Conservation (phyloP, 306 rosid species). For the Inga oerstediana region DNA sequence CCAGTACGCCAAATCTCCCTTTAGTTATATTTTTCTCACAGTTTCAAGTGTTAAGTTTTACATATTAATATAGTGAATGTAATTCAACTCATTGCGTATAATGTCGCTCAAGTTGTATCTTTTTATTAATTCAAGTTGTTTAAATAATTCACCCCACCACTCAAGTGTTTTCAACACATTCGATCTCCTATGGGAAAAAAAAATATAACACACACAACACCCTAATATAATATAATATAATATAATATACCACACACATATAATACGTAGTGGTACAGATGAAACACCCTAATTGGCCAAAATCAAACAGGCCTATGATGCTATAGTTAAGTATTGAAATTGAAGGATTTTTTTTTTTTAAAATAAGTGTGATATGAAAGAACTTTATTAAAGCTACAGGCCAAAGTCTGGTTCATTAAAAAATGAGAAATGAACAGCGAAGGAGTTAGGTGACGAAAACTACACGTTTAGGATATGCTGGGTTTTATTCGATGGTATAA, state of each 20-base stretch:
- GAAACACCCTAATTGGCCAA: not conserved
- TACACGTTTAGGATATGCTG: conserved; percentile 18
- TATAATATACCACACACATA: too few species aligned
- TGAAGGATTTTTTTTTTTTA: not conserved
- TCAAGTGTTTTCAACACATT: not conserved
- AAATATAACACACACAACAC: too few species aligned
- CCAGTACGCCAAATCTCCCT: too few species aligned
- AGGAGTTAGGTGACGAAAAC: not conserved
- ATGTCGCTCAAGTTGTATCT: too few species aligned
- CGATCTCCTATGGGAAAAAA: not conserved
- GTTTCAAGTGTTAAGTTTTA: too few species aligned
- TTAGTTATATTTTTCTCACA: too few species aligned
- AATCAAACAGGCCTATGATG: not conserved
- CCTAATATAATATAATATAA: too few species aligned
- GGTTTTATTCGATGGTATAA: conserved; percentile 8
- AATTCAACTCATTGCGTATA: too few species aligned
- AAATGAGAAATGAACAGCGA: not conserved
- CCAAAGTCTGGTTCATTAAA: not conserved
- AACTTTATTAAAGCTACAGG: not conserved
- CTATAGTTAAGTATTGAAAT: not conserved
- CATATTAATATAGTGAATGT: too few species aligned
- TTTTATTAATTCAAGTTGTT: not conserved
- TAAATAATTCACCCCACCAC: not conserved
- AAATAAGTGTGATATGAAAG: too few species aligned
- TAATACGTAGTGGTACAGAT: not conserved